Percentiles rank a stretch among this genome's conserved stretches.
phyloP scores from a whole-genome alignment of 106 monocot genomes.

The Cymbidium sinense region DNA sequence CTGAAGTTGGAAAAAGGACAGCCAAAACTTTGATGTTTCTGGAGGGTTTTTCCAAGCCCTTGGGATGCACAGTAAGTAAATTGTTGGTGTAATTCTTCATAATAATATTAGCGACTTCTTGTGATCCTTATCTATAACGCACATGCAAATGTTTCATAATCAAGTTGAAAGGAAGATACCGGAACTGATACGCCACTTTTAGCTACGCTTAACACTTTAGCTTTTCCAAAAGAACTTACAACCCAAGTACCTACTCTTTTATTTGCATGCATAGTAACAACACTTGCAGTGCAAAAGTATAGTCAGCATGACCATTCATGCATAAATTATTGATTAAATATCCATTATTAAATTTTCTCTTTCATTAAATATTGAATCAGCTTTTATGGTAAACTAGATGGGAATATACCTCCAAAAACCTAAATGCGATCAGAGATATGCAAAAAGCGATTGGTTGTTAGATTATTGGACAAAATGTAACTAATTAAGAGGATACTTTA shows the following conservation, averaged over 20 bases:
- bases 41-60: constrained; percentile 83
- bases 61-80: constrained; percentile 85
- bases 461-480: background rate
- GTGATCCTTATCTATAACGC: background rate
- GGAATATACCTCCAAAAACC: background rate
- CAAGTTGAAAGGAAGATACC: background rate
- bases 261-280: background rate
- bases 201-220: background rate
- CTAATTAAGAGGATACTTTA: too few species aligned
- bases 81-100: background rate
- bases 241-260: background rate
- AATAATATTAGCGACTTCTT: background rate
- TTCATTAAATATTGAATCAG: background rate
- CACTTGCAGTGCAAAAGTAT: background rate
- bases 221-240: background rate
- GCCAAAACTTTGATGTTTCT: constrained; percentile 87
- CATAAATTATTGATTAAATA: background rate
- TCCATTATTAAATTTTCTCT: too few species aligned
- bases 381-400: background rate
- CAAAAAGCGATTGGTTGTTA: background rate
- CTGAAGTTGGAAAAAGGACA: constrained; percentile 57
- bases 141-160: background rate
- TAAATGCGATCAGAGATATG: background rate
- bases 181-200: background rate
- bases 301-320: background rate